A percentile compares a stretch with the other conserved stretches of the same genome.
Conservation (phyloP, 2,329 filamentous ascomycete genomes). For the Parascedosporium putredinis region DNA sequence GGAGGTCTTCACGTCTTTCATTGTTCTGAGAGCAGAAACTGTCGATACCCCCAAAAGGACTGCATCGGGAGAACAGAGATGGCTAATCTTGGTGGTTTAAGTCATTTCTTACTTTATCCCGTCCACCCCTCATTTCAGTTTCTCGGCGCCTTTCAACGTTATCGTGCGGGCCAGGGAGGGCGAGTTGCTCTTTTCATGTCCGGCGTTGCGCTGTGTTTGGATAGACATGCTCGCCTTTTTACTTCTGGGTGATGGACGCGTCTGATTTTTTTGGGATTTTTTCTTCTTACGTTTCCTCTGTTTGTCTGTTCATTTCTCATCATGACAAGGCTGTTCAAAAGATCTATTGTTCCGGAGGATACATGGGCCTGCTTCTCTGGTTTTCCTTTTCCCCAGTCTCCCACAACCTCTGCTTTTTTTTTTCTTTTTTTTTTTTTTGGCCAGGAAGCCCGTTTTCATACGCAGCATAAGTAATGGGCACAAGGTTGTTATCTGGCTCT, state of each 20-base stretch:
- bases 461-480: not conserved
- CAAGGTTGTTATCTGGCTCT: not conserved
- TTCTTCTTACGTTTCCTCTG: slow-evolving; percentile 12
- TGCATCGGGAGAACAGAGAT: slow-evolving; percentile 9
- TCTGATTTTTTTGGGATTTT: not conserved
- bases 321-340: slow-evolving; percentile 2
- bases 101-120: not conserved
- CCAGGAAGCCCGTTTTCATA: not conserved
- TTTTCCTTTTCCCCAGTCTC: no score
- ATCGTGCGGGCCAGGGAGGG: no score
- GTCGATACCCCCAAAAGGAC: slow-evolving; percentile 27
- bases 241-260: not conserved
- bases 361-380: no score
- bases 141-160: no score
- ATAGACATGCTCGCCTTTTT: not conserved
- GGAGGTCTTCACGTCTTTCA: slow-evolving; percentile 9
- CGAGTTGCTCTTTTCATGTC: not conserved
- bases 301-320: slow-evolving; percentile 11
- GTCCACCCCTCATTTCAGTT: not conserved
- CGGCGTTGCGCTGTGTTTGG: not conserved
- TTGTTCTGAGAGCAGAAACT: slow-evolving; percentile 19
- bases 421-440: no score
- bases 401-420: no score
- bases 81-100: slow-evolving; percentile 5
- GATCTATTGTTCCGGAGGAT: not conserved